Evolutionary conservation across 164 flowering plant species (phyloP), one percentile per base, ranked within the genome.

Genomic region (Malania oleifera): DNA sequence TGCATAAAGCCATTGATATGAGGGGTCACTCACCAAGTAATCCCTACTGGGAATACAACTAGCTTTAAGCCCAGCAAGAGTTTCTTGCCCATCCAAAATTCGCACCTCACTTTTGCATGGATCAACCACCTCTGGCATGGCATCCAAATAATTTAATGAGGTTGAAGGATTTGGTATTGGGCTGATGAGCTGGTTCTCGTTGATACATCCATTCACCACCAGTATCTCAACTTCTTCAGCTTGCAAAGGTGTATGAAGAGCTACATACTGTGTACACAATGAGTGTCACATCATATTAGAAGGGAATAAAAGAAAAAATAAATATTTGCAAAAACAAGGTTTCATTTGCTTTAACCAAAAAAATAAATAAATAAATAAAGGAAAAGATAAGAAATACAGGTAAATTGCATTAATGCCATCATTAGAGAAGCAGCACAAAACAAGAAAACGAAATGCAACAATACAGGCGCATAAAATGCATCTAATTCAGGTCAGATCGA

Each of bases 211-310:
- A 28, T 67, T 66, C 1, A 62, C 61, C 34, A 57, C 22, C 44
- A 73, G 34, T 26, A 76, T 67, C 65, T 73, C 77, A 15, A 73
- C 66, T 44, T 76, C 73, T 62, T 67, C 77, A 59, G 64, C 70
- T 49, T 48, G 57, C 60, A 67, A 51, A 29, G 61, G 53, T 31
- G 67, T 73, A 52, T 76, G 66, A 17, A 37, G 58, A 22, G 80
- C 65, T 20, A 76, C 61, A 62, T 67, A 73, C 80, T 73, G 64
- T 17, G 39, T 4, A 52, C 38, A 34, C 5, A 0, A 54, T 37
- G 37, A 1, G 62, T 9, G 9, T n/a, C 57, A 60, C 43, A 62
- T 25, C 13, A 24, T 35, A 12, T 23, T 29, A 5, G 29, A 24
- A 61, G 23, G 47, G 18, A 19, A 13, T 17, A 39, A 39, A 27